Evolutionary conservation across 2,329 filamentous ascomycete species (phyloP), one percentile per base, ranked within the genome.

Genomic region (Sporothrix euskadiensis): DNA sequence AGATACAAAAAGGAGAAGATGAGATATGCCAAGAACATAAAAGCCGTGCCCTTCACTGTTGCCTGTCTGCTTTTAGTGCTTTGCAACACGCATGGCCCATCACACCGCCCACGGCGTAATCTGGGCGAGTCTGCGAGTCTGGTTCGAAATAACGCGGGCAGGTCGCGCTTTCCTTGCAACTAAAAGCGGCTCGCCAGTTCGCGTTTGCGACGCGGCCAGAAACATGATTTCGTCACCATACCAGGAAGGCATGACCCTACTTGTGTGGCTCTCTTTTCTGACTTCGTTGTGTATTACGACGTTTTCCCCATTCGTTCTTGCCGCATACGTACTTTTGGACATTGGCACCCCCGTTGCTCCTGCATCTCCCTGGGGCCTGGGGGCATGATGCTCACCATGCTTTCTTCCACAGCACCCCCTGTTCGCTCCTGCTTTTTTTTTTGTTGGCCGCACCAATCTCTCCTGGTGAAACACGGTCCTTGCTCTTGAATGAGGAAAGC

Each of bases 201-300:
- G 70, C 32, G 70, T 66, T 41, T 44, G 70, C 69, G 47, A 72
- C 70, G 70, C 70, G 59, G 47, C 44, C 59, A 57, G 47, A 72
- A 61, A 35, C 61, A 57, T n/a, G 32, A 72, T 68, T 57, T 68
- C 61, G 71, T 72, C 71, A 72, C 71, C 59, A 52, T 26, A 26
- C 9, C 32, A 63, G 59, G 32, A 65, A 66, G 16, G 61, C 39
- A 61, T 61, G 39, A 47, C 32, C 57, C 32, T 61, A 32, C 57
- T n/a, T 49, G 12, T 19, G 14, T 49, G 12, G 12, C 6, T 14
- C 44, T 47, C 12, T 9, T 26, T 16, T 35, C 59, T n/a, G 35
- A 14, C 35, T 44, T 41, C 9, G 22, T 56, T 5, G 22, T 30
- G 52, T 52, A 16, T 16, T 52, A 7, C 19, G 16, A 6, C 14